Conservation (phyloP, 2,329 filamentous ascomycete species). For the Zasmidium citrigriseum region DNA sequence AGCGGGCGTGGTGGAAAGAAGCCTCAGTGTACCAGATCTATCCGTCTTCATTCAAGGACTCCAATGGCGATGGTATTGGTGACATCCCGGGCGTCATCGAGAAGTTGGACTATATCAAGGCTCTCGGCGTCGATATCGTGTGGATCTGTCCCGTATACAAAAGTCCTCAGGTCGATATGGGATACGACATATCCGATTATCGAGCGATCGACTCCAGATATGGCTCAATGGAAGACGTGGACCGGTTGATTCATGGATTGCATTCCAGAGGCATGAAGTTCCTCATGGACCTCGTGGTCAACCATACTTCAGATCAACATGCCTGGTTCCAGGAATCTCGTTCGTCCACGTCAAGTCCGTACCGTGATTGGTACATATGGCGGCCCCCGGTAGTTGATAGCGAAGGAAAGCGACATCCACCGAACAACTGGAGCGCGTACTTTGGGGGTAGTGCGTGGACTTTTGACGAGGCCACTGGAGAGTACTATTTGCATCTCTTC, state of each 20-base stretch:
- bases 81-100: constrained; percentile 66
- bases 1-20: constrained; percentile 41
- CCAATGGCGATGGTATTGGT: constrained; percentile 61
- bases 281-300: constrained; percentile 46
- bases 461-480: constrained; percentile 47
- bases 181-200: constrained; percentile 52
- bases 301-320: constrained; percentile 46
- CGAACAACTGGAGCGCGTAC: constrained; percentile 54
- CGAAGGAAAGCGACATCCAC: constrained; percentile 56
- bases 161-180: constrained; percentile 48
- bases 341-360: constrained; percentile 55
- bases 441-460: constrained; percentile 44
- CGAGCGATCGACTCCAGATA: constrained; percentile 48
- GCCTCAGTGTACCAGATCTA: constrained; percentile 53
- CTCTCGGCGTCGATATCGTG: constrained; percentile 63
- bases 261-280: constrained; percentile 48
- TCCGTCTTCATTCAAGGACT: constrained; percentile 57
- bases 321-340: constrained; percentile 58
- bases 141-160: constrained; percentile 65
- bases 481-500: constrained; percentile 51
- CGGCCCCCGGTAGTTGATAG: constrained; percentile 56
- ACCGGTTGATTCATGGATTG: constrained; percentile 43
- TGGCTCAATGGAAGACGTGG: constrained; percentile 47
- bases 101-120: constrained; percentile 60
- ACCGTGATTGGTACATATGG: constrained; percentile 68